Conservation (phyloP, 2,329 filamentous ascomycete genomes). For the Talaromyces atroroseus region DNA sequence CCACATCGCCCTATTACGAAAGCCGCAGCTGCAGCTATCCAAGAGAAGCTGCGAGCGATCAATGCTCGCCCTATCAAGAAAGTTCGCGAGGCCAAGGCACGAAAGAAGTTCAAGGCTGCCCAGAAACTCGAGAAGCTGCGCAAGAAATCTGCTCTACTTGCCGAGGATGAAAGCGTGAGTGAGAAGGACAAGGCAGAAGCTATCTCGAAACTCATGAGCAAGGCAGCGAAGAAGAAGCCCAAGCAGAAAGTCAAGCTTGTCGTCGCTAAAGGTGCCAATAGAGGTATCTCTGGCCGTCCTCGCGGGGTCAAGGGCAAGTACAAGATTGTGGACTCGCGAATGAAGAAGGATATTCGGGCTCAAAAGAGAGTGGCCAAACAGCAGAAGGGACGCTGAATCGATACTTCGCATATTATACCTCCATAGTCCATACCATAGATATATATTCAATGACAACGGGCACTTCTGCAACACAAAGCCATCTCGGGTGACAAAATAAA, state of each 20-base stretch:
- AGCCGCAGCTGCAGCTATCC: slow-evolving; percentile 83
- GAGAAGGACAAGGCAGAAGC: slow-evolving; percentile 91
- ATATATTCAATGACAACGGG: not conserved
- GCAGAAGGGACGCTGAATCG: slow-evolving; percentile 35
- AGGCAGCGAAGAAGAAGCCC: slow-evolving; percentile 79
- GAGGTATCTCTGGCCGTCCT: slow-evolving; percentile 77
- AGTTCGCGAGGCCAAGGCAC: slow-evolving; percentile 88
- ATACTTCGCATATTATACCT: not conserved
- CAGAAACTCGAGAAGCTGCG: slow-evolving; percentile 88
- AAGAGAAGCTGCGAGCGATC: slow-evolving; percentile 85
- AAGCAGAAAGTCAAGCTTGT: slow-evolving; percentile 79
- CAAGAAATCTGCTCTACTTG: slow-evolving; percentile 90
- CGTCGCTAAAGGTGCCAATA: slow-evolving; percentile 78
- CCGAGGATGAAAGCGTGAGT: slow-evolving; percentile 83
- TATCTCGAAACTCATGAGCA: slow-evolving; percentile 75
- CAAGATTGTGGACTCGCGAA: slow-evolving; percentile 88
- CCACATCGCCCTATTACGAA: slow-evolving; percentile 85
- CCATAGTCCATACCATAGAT: not conserved
- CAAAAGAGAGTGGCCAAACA: slow-evolving; percentile 77
- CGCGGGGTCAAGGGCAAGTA: slow-evolving; percentile 93
- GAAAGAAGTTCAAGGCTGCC: slow-evolving; percentile 95
- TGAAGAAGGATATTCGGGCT: slow-evolving; percentile 94
- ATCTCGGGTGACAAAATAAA: not conserved
- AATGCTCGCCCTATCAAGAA: slow-evolving; percentile 99
- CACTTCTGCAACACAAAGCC: not conserved